Base-by-base conservation (phyloP, 2,329 filamentous ascomycete species). In the Piedraia hortae region DNA sequence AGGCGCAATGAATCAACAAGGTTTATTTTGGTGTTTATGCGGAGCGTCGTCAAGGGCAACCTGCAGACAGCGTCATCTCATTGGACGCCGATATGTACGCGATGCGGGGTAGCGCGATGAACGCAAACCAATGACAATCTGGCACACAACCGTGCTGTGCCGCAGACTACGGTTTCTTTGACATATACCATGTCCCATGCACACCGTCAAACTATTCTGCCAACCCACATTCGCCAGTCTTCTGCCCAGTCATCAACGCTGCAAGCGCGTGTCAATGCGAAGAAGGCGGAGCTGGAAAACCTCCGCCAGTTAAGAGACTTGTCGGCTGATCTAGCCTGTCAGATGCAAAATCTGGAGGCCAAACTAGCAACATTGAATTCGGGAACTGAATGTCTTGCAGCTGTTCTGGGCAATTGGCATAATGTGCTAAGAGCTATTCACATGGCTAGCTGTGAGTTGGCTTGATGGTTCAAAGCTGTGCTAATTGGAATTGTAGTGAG, bases 351-450 rank as follows among this genome's bases (percentile, higher is more conserved):
- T 28, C 46, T 88, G 23, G 71, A 80, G 36, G 61, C 71, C 38
- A 82, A 78, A 43, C 50, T 88, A 5, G 54, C 57, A 8, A 88
- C 74, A 0, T 46, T 88, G 12, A 73, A 71, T 1, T 65, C 78
- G 34, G 75, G 75, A 8, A 85, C 75, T 14, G 72, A 85, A 59
- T 73, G 71, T 28, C 75, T 88, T 36, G 74, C 75, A 17, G 60
- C 68, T n/a, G 74, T 88, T 11, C 53, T 88, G 41, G 62, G 68
- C 23, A 88, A 85, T 43, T 88, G 75, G 75, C 70, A 80, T 44
- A 80, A 75, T 35, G 74, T 88, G 31, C 55, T 88, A 28, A 58
- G 70, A 31, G 73, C 73, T 18, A 80, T 88, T 38, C 71, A 71
- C 38, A 80, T 85, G 71, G 75, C 75, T 29, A 80, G 71, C 28